Conservation (phyloP, 2,329 filamentous ascomycete species). For the Fusarium citri region DNA sequence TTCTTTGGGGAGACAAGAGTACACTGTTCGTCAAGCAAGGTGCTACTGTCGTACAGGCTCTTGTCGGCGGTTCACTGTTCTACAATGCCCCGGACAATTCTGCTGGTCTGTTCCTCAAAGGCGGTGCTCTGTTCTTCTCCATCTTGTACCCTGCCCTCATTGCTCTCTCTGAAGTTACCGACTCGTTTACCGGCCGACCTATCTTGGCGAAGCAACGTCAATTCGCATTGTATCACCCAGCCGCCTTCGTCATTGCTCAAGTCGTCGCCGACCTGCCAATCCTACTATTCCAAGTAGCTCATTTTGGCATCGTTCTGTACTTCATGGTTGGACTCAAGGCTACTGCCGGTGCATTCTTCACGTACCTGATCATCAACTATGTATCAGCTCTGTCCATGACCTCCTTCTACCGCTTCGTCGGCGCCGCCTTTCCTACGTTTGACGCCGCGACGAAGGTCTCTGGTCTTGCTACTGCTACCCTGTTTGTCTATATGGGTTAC, state of each 20-base stretch:
- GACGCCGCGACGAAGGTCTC: constrained; percentile 69
- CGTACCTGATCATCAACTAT: constrained; percentile 63
- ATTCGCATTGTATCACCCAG: constrained; percentile 69
- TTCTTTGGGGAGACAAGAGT: constrained; percentile 72
- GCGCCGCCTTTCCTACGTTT: constrained; percentile 66
- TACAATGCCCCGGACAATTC: constrained; percentile 71
- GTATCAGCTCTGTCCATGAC: constrained; percentile 61
- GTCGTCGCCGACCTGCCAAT: constrained; percentile 66
- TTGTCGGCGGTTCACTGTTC: constrained; percentile 74
- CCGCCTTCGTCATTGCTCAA: constrained; percentile 68
- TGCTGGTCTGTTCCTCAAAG: constrained; percentile 71
- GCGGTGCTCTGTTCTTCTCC: constrained; percentile 72
- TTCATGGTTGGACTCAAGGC: constrained; percentile 70
- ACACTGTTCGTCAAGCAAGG: constrained; percentile 72
- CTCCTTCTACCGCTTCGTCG: constrained; percentile 66
- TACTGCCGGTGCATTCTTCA: constrained; percentile 68
- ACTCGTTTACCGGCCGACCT: constrained; percentile 69
- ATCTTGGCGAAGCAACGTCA: constrained; percentile 68
- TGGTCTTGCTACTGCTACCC: constrained; percentile 60
- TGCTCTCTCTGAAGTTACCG: constrained; percentile 74
- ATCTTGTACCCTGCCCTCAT: constrained; percentile 71
- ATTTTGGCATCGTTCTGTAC: constrained; percentile 69
- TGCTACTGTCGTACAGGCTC: constrained; percentile 67
- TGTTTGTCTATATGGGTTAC: constrained; percentile 73
- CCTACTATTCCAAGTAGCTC: constrained; percentile 66